A percentile compares a stretch with the other conserved stretches of the same genome.
phyloP scores from a whole-genome alignment of 768 basidiomycete species.

The Sporobolomyces phaffii region DNA sequence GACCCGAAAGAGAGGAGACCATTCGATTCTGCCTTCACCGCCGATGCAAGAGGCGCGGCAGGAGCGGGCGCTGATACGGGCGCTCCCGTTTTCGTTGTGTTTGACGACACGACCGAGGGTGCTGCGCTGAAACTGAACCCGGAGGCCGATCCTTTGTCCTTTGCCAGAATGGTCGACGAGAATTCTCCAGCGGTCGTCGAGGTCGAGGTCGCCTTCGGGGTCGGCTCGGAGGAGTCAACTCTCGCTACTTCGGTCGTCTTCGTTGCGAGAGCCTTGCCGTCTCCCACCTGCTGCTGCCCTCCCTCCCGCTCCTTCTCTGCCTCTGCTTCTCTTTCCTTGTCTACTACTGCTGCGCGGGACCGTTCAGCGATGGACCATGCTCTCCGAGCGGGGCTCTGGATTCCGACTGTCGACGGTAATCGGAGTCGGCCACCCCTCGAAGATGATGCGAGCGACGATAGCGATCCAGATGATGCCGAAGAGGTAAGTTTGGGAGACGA shows the following conservation, averaged over 20 bases:
- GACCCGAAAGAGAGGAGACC: no score
- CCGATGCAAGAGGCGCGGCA: no score
- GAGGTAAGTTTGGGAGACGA: not conserved
- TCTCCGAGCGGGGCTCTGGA: slow-evolving; percentile 3
- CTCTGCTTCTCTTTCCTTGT: slow-evolving; percentile 5
- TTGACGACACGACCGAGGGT: no score
- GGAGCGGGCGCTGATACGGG: no score
- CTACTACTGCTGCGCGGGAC: not conserved
- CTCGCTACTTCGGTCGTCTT: no score
- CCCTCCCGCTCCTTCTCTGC: slow-evolving; percentile 17
- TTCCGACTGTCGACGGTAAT: not conserved
- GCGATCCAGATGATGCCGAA: not conserved
- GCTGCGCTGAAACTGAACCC: no score
- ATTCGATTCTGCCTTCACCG: no score
- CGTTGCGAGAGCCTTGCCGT: no score
- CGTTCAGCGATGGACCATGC: slow-evolving; percentile 19
- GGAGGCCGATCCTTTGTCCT: no score
- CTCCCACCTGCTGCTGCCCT: slow-evolving; percentile 13
- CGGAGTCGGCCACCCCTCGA: not conserved
- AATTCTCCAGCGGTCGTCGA: no score
- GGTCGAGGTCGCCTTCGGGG: not conserved
- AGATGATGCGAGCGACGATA: not conserved
- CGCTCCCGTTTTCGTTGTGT: no score
- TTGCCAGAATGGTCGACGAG: no score
- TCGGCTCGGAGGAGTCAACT: not conserved